phyloP scores from a whole-genome alignment of 2,329 filamentous ascomycete species.

The Fusarium sp. region DNA sequence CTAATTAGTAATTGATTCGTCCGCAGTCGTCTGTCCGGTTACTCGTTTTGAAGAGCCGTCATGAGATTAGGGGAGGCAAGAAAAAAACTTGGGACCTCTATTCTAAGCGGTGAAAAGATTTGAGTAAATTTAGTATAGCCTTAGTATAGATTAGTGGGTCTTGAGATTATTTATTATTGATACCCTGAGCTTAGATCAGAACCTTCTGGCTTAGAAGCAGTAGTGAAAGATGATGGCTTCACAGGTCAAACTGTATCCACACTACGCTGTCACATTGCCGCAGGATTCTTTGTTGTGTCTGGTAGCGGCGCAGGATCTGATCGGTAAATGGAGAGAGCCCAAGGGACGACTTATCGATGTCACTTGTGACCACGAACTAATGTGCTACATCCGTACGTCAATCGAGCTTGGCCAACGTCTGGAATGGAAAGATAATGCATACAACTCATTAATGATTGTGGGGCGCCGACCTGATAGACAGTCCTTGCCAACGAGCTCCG shows the following conservation, averaged over 20 bases:
- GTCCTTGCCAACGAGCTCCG: background rate
- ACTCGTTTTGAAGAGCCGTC: accelerated
- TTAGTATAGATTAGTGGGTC: background rate
- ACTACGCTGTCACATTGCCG: accelerated
- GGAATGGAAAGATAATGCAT: accelerated
- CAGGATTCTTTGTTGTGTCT: accelerated
- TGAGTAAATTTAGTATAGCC: background rate
- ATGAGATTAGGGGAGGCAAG: background rate
- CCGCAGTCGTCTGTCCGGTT: too few species aligned
- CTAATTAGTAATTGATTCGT: too few species aligned
- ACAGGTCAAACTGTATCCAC: accelerated
- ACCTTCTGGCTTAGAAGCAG: background rate
- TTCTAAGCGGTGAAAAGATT: background rate
- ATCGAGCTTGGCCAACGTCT: accelerated
- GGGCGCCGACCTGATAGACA: background rate
- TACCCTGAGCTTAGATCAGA: background rate
- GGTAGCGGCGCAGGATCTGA: background rate
- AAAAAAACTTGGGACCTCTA: background rate
- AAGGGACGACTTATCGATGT: background rate
- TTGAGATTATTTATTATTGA: too few species aligned
- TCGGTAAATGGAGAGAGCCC: accelerated
- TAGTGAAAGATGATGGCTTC: background rate
- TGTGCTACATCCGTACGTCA: background rate
- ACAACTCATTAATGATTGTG: background rate
- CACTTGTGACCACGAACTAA: background rate